These are phyloP conservation scores for Nevesoporus exiguus DNA, from an alignment of 768 basidiomycete species.

Conservation along the genomic window DNA sequence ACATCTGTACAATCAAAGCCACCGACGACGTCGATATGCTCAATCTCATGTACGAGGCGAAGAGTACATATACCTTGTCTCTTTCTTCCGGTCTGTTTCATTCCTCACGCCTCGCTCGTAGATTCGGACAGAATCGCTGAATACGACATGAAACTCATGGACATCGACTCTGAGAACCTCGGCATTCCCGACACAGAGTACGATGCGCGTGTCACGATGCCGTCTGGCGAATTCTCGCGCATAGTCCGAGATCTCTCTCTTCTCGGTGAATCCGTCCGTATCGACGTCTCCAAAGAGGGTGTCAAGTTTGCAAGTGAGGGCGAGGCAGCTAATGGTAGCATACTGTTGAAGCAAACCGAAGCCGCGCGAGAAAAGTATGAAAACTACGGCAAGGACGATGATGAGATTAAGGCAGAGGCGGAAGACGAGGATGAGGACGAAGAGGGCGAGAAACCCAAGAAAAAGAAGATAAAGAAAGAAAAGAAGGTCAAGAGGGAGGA, in stretches of 20 bases:
- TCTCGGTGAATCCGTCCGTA: slow-evolving; percentile 91
- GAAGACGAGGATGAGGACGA: slow-evolving; percentile 38
- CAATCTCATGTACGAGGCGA: slow-evolving; percentile 86
- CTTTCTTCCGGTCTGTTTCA: neutral
- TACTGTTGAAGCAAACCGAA: slow-evolving; percentile 77
- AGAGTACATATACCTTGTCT: slow-evolving; percentile 55
- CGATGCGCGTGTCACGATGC: slow-evolving; percentile 87
- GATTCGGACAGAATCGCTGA: slow-evolving; percentile 92
- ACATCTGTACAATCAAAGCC: slow-evolving; percentile 87
- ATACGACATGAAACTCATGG: slow-evolving; percentile 99
- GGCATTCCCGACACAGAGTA: slow-evolving; percentile 98
- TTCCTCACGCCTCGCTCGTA: slow-evolving; percentile 27
- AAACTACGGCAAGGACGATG: slow-evolving; percentile 41
- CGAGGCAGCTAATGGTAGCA: slow-evolving; percentile 87
- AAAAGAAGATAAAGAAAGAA: slow-evolving; percentile 35
- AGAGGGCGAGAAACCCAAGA: slow-evolving; percentile 26
- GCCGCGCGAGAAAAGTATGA: slow-evolving; percentile 41
- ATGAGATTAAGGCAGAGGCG: slow-evolving; percentile 39
- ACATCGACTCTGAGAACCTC: slow-evolving; percentile 93
- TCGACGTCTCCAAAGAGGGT: slow-evolving; percentile 95
- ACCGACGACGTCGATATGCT: slow-evolving; percentile 87
- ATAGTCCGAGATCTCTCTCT: slow-evolving; percentile 90
- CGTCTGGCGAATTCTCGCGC: slow-evolving; percentile 80
- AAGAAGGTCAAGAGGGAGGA: slow-evolving; percentile 40
- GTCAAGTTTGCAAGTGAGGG: slow-evolving; percentile 91